Base-by-base conservation (phyloP, 192 early-diverging fungal species). In the Podila clonocystis region DNA sequence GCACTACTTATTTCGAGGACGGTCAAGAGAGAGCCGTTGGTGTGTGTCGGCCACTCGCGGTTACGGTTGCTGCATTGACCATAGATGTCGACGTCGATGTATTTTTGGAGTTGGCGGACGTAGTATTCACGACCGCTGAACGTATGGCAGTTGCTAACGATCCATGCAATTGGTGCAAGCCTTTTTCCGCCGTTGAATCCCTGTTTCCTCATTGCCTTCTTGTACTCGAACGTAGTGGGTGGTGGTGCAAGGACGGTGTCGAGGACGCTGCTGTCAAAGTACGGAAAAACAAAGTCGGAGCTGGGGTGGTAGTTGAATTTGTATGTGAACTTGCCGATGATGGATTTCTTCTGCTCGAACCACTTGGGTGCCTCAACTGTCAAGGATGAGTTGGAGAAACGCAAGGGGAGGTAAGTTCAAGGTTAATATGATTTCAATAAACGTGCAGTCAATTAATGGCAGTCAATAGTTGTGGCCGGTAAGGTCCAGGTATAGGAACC, bases 21-120 rank as follows among this genome's bases (percentile, higher is more conserved):
- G 0, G 50, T 20, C 11, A 71, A 26, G 7, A 13, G 11, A 33
- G 28, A 50, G 22, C 22, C 34, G 28, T 17, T 26, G 20, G 26
- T 4, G 12, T 61, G 58, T 29, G 11, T 11, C 31, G 61, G 26
- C 33, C 45, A 63, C 30, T 24, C 33, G 22, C 3, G 19, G 57
- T 69, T 61, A 26, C 52, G 57, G 29, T 48, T 55, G 29, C 55
- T 28, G 60, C 66, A 75, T 7, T 29, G n/a, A 9, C 66, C 73
- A 62, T 75, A 75, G 20, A 59, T 68, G 22, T 58, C 73, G 34
- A 75, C 26, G 3, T 68, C 59, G n/a, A 69, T 75, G 19, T 68
- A 69, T 19, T 68, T 67, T 45, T 49, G 29, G 50, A 75, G 58
- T 33, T 75, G 65, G 8, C 52, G 33, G 31, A 75, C 45, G 45